Percentiles rank a stretch among this genome's conserved stretches.
phyloP scores from a whole-genome alignment of 75 land plant species.

The Picea glauca region DNA sequence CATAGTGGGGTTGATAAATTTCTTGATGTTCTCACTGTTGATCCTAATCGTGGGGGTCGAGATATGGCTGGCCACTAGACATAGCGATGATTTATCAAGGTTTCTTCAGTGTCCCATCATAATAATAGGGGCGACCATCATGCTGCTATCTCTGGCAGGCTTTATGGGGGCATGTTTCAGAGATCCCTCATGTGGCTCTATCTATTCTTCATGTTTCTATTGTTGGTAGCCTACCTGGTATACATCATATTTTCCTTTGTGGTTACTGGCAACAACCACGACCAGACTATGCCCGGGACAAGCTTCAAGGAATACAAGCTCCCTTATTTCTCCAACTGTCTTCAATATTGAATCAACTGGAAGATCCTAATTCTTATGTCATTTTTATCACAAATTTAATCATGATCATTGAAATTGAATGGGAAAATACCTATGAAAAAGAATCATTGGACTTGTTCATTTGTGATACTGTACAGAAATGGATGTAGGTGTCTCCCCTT shows the following conservation, averaged over 20 bases:
- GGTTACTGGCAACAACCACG: conserved; percentile 61
- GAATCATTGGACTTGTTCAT: not conserved
- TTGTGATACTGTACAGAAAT: not conserved
- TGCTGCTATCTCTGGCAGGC: conserved; percentile 77
- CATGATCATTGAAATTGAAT: not conserved
- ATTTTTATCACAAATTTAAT: not conserved
- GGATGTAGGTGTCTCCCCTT: not conserved
- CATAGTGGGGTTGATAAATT: conserved; percentile 65
- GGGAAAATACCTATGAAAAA: not conserved
- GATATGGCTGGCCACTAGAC: conserved; percentile 69
- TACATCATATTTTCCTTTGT: conserved; percentile 83
- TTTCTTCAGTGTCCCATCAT: conserved; percentile 93
- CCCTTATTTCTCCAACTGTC: conserved; percentile 78
- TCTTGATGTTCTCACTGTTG: conserved; percentile 66
- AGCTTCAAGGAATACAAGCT: conserved; percentile 66
- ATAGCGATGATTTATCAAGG: conserved; percentile 63
- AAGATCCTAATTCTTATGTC: no score
- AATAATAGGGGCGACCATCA: conserved; percentile 61
- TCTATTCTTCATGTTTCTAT: conserved; percentile 70
- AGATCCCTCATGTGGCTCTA: conserved; percentile 72
- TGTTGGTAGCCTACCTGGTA: conserved; percentile 62
- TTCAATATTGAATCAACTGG: conserved; percentile 1
- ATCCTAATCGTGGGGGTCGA: conserved; percentile 77
- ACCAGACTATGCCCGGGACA: conserved; percentile 28
- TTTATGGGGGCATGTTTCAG: conserved; percentile 85